These are phyloP conservation scores for Glomus cerebriforme DNA, from an alignment of 192 early-diverging fungal species.

Conservation along the genomic window DNA sequence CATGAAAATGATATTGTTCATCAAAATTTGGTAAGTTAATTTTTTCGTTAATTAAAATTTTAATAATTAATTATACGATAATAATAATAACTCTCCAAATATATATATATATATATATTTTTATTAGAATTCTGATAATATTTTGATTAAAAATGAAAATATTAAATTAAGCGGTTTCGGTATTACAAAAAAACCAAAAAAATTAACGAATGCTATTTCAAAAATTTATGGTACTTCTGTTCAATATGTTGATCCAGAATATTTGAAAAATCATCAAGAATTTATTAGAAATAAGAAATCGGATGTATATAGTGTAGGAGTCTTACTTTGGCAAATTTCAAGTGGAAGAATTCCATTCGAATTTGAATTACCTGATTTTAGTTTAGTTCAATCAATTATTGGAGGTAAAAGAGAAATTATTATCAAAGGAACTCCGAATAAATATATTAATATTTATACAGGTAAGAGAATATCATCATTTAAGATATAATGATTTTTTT, in stretches of 20 bases:
- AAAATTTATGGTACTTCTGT: background rate
- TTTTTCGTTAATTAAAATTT: too few relatives aligned
- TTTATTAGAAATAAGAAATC: background rate
- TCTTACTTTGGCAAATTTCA: constrained; percentile 11
- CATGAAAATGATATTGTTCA: constrained; percentile 2
- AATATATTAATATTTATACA: constrained; percentile 22
- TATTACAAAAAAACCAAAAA: background rate
- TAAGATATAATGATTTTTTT: too few relatives aligned
- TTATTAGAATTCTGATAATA: background rate
- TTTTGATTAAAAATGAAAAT: background rate
- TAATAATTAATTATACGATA: too few relatives aligned
- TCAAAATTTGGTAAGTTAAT: constrained; percentile 5
- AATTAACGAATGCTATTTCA: background rate
- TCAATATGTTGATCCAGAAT: background rate
- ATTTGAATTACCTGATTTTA: background rate
- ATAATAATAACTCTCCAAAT: too few relatives aligned
- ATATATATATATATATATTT: background rate
- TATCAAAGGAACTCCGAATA: constrained; percentile 17
- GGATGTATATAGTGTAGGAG: constrained; percentile 1
- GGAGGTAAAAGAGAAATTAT: background rate
- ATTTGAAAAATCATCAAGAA: background rate
- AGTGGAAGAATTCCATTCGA: background rate
- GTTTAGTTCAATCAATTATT: background rate
- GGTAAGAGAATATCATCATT: background rate
- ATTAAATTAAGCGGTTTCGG: constrained; percentile 6